Evolutionary conservation across 805 yeast genomes (phyloP).

Genomic region (Torulaspora indica): DNA sequence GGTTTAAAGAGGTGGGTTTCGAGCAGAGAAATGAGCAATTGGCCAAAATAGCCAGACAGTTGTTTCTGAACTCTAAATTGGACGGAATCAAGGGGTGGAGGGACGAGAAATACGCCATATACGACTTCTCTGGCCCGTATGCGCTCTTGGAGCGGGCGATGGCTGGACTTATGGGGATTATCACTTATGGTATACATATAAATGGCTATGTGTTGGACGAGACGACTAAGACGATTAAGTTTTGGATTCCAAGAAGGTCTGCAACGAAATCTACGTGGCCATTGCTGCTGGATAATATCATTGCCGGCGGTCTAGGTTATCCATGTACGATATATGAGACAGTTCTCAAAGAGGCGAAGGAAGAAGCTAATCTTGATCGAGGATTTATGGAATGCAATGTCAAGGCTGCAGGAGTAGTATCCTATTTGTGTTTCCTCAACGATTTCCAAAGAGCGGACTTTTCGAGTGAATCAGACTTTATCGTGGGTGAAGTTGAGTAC

Average conservation of each 20-base stretch:
- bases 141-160: slow-evolving; percentile 74
- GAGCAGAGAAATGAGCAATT: slow-evolving; percentile 39
- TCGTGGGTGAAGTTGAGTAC: slow-evolving; percentile 87
- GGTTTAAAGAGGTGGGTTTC: slow-evolving; percentile 31
- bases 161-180: slow-evolving; percentile 75
- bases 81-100: slow-evolving; percentile 70
- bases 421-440: slow-evolving; percentile 51
- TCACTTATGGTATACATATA: slow-evolving; percentile 85
- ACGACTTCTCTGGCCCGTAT: slow-evolving; percentile 52
- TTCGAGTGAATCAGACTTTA: slow-evolving; percentile 47
- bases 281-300: slow-evolving; percentile 83
- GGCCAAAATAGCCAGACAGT: slow-evolving; percentile 39
- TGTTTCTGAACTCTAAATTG: slow-evolving; percentile 39
- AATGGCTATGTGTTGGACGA: slow-evolving; percentile 66
- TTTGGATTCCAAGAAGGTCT: slow-evolving; percentile 87
- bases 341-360: slow-evolving; percentile 76
- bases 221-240: slow-evolving; percentile 40
- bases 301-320: slow-evolving; percentile 91
- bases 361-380: slow-evolving; percentile 77
- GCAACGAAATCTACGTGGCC: slow-evolving; percentile 81
- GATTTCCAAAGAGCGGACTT: slow-evolving; percentile 25
- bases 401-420: slow-evolving; percentile 56
- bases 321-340: slow-evolving; percentile 76
- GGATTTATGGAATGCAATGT: slow-evolving; percentile 46
- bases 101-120: slow-evolving; percentile 72